Evolutionary conservation across 768 basidiomycete species (phyloP), one percentile per base, ranked within the genome.

Genomic region (Pholiota molesta): DNA sequence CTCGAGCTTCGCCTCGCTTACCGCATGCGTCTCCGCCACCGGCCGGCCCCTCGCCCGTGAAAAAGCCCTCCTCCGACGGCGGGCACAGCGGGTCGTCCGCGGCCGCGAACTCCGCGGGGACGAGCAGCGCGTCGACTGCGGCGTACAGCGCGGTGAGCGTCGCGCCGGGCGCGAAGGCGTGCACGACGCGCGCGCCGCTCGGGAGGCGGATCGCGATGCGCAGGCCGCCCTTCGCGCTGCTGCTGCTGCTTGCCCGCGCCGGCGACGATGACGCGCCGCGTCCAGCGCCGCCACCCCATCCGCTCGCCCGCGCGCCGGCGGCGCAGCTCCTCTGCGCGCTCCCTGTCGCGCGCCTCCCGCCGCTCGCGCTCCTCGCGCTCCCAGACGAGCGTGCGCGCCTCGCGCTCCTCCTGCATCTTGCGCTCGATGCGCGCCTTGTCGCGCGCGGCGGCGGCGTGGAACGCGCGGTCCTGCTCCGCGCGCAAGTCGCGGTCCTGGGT

Each of bases 391-490:
- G 63, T 71, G 28, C 35, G 55, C 52, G 64, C 72, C 33, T 61
- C 71, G 62, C 67, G 72, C 65, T 74, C 76, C 9, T 83, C 84
- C 13, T 70, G 79, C 49, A 89, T 81, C 47, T 79, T 79, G 6
- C 77, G 79, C 59, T 85, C 78, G 31, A 94, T 86, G 52, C 88
- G 80, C 71, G 90, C 91, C 26, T 81, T 78, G 71, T 97, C 96
- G 5, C 83, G 75, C 39, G 78, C 70, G 1, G 85, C 88, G 0
- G 88, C 81, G 56, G 89, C 86, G 40, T 77, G 76, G 72, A 93
- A 94, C 1, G 92, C 92, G 9, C 83, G 80, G 68, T 97, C 95
- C 67, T 95, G 94, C 67, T 92, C 90, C 28, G 87, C 90, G 13
- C 95, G 82, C 19, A 95, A 69, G 19, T 79, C 75, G 13, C 94